Base-by-base conservation (phyloP, 345 rosid genomes). In the Geranium rotundifolium region DNA sequence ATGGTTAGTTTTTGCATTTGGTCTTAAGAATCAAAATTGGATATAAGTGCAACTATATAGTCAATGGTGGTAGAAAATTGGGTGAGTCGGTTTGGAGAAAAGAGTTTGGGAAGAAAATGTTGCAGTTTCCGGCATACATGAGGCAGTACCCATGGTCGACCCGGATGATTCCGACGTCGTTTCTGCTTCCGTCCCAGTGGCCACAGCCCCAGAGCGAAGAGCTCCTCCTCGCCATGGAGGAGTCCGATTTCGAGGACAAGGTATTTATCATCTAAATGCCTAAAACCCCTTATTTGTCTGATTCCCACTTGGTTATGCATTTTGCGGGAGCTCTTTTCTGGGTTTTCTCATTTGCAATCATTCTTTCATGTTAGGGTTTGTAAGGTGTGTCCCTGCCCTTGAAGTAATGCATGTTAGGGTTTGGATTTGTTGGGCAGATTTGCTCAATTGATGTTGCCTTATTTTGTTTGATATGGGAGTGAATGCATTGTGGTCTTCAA, bases 101-200 rank as follows among this genome's bases (percentile, higher is more conserved):
- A 41, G 14, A 9, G 14, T 41, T 41, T 6, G 1, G 50, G 50
- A 41, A 37, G 72, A 74, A 46, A 66, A 93, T 90, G 99, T 66
- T 88, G 54, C 97, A 93, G 89, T 86, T 82, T 54, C 95, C 96
- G 71, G 83, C 96, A 56, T 81, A 79, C 78, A 82, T 87, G 96
- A 81, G 65, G 30, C 92, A 85, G 70, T 81, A 76, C 46, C 96
- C 96, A 27, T 72, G 79, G 29, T 84, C 89, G 29, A 65, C 84
- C 57, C 80, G 68, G 81, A 79, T 78, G 0, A 69, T 84, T 46
- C 96, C 96, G 72, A 67, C 89, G 56, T 78, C 97, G 60, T 60
- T 76, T 66, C 55, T 90, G 72, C 76, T 90, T 4, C 89, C 96
- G 3, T 74, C 86, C 15, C 89, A 85, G 59, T 87, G 89, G 81